Evolutionary conservation across 2,329 filamentous ascomycete genomes (phyloP), one percentile per base, ranked within the genome.

Genomic region (Aspergillus tamarii): DNA sequence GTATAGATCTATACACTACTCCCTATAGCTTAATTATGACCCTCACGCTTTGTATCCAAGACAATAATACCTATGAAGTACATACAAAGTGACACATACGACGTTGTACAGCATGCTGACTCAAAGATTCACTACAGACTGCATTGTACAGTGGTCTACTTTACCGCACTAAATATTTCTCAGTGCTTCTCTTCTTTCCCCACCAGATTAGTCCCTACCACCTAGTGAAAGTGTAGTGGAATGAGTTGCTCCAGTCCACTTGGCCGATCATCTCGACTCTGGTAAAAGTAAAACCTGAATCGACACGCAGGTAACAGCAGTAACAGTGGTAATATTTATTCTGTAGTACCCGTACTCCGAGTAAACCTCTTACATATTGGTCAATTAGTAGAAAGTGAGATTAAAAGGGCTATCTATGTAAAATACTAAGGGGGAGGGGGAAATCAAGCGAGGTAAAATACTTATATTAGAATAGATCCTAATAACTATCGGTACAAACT

Each of bases 191-290:
- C 52, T 43, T 39, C 19, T 23, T 57, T 50, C 60, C 28, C 60
- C 60, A 62, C 60, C 54, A 21, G 54, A 46, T 39, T 45, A 54
- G 53, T 56, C 34, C 56, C 36, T 46, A n/a, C 41, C n/a, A 34
- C 9, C 59, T 21, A 41, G 36, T 52, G 36, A 41, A 52, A 52
- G 48, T 52, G 34, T 34, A 60, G 60, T 58, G 57, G 57, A 50
- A 62, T 59, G 59, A 59, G 55, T 36, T 28, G 32, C 62, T 61
- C 59, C 28, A 59, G 46, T 54, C 55, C 50, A 52, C 48, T 39
- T 55, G 50, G 56, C 59, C 55, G 63, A 64, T 64, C 63, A 64
- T 57, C 32, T 60, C 39, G 41, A 41, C 48, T 52, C 52, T 57
- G 43, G 41, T 57, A 50, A 19, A 28, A 53, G 46, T 45, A 34